These are phyloP conservation scores for Colletotrichum coccodes DNA, from an alignment of 2,329 filamentous ascomycete species.

Conservation along the genomic window DNA sequence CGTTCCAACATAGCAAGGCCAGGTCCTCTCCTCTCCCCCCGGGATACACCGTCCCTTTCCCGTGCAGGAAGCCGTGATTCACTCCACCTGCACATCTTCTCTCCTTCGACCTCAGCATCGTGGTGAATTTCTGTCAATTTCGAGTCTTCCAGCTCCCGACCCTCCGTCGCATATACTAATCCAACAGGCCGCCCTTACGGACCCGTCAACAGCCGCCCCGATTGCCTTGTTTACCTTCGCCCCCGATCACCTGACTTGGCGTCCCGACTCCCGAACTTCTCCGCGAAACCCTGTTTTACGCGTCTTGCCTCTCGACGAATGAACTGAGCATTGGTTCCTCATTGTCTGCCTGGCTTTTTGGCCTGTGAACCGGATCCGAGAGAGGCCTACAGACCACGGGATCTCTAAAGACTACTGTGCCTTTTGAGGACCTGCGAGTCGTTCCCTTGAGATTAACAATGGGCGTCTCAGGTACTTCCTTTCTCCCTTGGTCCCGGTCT, in stretches of 20 bases:
- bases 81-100: constrained; percentile 29
- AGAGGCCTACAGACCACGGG: background rate
- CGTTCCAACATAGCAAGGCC: constrained; percentile 32
- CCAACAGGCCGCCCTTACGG: background rate
- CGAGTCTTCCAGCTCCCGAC: background rate
- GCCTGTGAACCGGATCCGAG: constrained; percentile 20
- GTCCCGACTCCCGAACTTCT: background rate
- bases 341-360: constrained; percentile 7
- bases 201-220: background rate
- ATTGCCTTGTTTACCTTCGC: constrained; percentile 33
- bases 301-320: constrained; percentile 23
- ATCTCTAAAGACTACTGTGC: background rate
- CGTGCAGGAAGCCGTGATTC: constrained; percentile 29
- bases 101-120: constrained; percentile 20
- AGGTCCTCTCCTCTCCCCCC: constrained; percentile 17
- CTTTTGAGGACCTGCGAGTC: constrained; percentile 9
- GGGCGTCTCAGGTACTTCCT: constrained; percentile 34
- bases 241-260: constrained; percentile 32
- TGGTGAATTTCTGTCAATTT: constrained; percentile 13
- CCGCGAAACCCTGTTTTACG: constrained; percentile 9
- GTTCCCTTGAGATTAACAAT: constrained; percentile 27
- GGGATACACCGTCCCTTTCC: constrained; percentile 29
- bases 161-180: background rate
- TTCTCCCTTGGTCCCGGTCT: constrained; percentile 18
- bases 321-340: constrained; percentile 13